Conservation (phyloP, 768 basidiomycete species). For the Boletus rubescentipes region DNA sequence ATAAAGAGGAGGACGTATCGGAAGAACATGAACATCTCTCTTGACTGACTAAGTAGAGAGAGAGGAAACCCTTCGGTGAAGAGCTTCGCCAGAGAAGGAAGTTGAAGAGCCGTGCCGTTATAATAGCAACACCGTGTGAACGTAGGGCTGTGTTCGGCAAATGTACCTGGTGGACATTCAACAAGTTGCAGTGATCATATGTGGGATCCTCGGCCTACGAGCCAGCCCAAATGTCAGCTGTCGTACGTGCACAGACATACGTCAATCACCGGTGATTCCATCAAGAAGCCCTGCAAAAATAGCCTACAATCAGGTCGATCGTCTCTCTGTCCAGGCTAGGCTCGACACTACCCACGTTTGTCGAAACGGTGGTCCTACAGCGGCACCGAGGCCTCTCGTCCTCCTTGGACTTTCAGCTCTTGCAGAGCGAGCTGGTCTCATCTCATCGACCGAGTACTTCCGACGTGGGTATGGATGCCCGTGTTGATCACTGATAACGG, state of each 20-base stretch:
- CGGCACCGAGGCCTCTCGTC: constrained; percentile 3
- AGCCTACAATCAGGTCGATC: background rate
- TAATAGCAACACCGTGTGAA: constrained; percentile 25
- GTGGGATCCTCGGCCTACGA: constrained; percentile 1
- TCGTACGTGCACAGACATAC: background rate
- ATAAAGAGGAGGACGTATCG: constrained; percentile 24
- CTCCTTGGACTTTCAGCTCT: background rate
- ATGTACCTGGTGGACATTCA: background rate
- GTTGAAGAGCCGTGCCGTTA: constrained; percentile 9
- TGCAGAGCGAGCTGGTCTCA: background rate
- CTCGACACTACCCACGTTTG: background rate
- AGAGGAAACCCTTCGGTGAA: constrained; percentile 17
- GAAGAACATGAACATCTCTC: constrained; percentile 25
- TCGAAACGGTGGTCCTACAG: background rate
- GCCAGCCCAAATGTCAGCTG: background rate
- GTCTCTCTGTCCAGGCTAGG: background rate
- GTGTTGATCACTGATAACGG: constrained; percentile 23
- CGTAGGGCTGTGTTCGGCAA: constrained; percentile 10
- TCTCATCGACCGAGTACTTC: background rate
- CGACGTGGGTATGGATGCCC: background rate
- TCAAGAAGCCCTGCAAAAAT: constrained; percentile 6
- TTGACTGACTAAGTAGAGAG: constrained; percentile 8
- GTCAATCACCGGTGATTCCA: constrained; percentile 8
- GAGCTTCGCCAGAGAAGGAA: constrained; percentile 13
- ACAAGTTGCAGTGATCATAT: constrained; percentile 2